Percentiles rank a stretch among this genome's conserved stretches.
Evolutionary conservation across 2,329 filamentous ascomycete genomes (phyloP).

Genomic region (Fusarium guadeloupense): DNA sequence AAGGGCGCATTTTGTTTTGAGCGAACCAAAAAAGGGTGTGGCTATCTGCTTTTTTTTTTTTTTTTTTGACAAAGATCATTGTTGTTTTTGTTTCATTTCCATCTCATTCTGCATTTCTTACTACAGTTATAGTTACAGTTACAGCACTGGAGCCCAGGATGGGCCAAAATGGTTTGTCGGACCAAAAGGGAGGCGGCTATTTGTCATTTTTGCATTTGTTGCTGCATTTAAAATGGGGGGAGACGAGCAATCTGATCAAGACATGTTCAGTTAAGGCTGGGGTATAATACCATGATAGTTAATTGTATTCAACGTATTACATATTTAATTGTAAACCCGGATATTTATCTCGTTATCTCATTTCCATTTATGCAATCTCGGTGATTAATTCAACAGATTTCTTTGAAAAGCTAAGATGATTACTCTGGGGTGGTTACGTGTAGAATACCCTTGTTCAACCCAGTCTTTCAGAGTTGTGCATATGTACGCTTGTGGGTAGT

Average conservation of each 20-base stretch:
- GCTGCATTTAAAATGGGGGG: conserved; percentile 20
- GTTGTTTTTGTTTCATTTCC: not conserved
- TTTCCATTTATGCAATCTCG: not conserved
- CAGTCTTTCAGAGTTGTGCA: not conserved
- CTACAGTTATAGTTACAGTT: not conserved
- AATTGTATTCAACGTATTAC: conserved; percentile 28
- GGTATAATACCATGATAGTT: conserved; percentile 13
- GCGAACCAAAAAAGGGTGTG: conserved; percentile 31
- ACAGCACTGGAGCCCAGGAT: conserved; percentile 20
- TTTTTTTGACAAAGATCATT: conserved; percentile 10
- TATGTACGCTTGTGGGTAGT: conserved; percentile 3
- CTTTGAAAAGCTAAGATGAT: not conserved
- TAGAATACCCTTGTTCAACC: not conserved
- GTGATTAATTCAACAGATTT: not conserved
- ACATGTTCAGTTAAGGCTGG: not conserved
- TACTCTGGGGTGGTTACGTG: not conserved
- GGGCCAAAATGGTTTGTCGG: conserved; percentile 26
- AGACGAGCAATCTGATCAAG: not conserved
- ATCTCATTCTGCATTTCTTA: not conserved
- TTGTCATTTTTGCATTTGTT: conserved; percentile 11
- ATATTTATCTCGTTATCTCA: not conserved
- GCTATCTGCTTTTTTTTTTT: conserved; percentile 27
- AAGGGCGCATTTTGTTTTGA: conserved; percentile 31
- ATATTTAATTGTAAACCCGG: not conserved
- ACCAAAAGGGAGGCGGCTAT: too few relatives aligned